Base-by-base conservation (phyloP, 306 rosid genomes). In the Alnus glutinosa region DNA sequence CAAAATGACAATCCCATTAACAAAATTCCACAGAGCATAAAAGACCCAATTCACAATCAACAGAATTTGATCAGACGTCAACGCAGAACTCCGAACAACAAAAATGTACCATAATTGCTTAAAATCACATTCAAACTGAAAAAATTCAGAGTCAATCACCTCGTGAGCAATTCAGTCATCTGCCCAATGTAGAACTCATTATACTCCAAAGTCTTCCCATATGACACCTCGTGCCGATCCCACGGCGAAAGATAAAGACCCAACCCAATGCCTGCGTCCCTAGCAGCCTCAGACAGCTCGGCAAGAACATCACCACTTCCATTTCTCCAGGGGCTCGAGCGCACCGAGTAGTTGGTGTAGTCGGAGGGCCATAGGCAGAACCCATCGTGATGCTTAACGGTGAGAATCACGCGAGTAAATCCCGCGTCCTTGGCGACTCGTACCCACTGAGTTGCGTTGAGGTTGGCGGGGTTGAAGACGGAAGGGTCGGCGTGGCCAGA, bases 201-300 rank as follows among this genome's bases (percentile, higher is more conserved):
- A 36, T 94, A 94, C 58, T 70, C 85, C 86, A 87, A 5, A n/a
- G 92, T 89, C 74, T 83, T 83, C 0, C 98, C 98, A 28, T 74
- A 94, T 1, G 70, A 75, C 0, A 63, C 10, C 52, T 89, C 97
- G 75, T 94, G 98, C 1, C 98, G 92, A 85, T 94, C 98, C 98
- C 98, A 94, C 3, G 97, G 98, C n/a, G 97, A 94, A 39, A 94
- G 95, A 55, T 94, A 94, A 70, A 94, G 70, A 16, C 98, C 98
- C 52, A 94, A 32, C 0, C 85, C 93, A 58, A 94, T 48, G 52
- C 95, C 93, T 1, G 89, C 95, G 9, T 83, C 84, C 70, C 32
- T 80, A 12, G 97, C 97, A 13, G 97, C 97, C 70, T 68, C 74
- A 3, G 95, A 90, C 44, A 94, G 78, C 5, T 91, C 98, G 1